Conservation (phyloP, 2,329 filamentous ascomycete genomes). For the Blastomyces gilchristii region DNA sequence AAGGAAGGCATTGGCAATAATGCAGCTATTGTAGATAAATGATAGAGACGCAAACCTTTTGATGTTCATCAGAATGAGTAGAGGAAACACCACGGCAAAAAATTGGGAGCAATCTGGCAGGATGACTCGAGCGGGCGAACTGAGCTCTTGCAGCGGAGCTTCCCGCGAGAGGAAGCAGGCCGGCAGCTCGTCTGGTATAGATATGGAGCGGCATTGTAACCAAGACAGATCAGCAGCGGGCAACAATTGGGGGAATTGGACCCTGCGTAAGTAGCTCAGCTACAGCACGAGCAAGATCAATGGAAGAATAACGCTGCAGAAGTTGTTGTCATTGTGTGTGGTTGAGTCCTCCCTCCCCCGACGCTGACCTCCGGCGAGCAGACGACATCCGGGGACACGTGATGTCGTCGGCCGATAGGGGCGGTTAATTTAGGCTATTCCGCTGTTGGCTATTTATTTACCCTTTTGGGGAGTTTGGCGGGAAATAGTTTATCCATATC, state of each 20-base stretch:
- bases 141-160: conserved; percentile 22
- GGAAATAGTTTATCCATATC: background rate
- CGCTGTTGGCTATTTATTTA: background rate
- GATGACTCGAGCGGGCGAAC: conserved; percentile 16
- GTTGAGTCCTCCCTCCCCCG: too few species aligned
- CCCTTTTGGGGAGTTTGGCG: background rate
- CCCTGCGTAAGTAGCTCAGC: background rate
- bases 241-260: background rate
- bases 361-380: background rate
- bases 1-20: background rate
- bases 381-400: background rate
- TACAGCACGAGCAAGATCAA: background rate
- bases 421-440: background rate
- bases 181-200: conserved; percentile 27
- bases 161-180: conserved; percentile 25
- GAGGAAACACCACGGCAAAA: conserved; percentile 33
- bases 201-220: conserved; percentile 28
- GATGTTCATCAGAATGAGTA: conserved; percentile 32
- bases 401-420: background rate
- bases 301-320: background rate
- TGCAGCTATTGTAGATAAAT: background rate
- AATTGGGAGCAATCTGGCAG: conserved; percentile 17
- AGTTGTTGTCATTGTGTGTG: background rate
- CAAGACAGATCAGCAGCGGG: background rate
- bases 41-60: conserved; percentile 28